A percentile compares a stretch with the other conserved stretches of the same genome.
These are phyloP conservation scores for Vitis rupestris DNA, from an alignment of 164 flowering plant species.

Conservation along the genomic window DNA sequence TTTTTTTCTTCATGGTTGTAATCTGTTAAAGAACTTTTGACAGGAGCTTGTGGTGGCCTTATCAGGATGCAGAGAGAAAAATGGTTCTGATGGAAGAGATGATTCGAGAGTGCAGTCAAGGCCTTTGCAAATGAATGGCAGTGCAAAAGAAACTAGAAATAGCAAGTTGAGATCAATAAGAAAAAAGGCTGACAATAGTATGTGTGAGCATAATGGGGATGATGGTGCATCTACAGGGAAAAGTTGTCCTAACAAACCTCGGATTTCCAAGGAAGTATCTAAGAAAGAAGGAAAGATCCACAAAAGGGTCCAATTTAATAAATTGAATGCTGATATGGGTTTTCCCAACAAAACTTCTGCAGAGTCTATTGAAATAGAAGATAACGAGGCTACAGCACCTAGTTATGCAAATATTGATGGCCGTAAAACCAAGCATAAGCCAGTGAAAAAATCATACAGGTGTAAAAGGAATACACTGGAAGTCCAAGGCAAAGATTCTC, in stretches of 20 bases:
- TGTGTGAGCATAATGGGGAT: background rate
- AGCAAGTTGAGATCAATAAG: slow-evolving; percentile 5
- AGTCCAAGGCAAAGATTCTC: background rate
- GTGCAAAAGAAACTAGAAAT: slow-evolving; percentile 14
- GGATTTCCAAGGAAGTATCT: background rate
- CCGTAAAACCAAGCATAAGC: slow-evolving; percentile 1
- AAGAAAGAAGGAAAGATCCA: slow-evolving; percentile 8
- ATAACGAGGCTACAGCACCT: background rate
- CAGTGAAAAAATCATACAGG: background rate
- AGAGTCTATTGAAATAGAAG: background rate
- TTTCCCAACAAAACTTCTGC: background rate
- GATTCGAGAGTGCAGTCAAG: slow-evolving; percentile 12
- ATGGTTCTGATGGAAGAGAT: slow-evolving; percentile 20
- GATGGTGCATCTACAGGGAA: background rate
- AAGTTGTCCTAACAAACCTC: slow-evolving; percentile 5
- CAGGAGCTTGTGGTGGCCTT: slow-evolving; percentile 22
- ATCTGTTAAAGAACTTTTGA: background rate
- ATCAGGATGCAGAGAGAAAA: slow-evolving; percentile 29
- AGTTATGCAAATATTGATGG: background rate
- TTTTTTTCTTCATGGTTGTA: background rate
- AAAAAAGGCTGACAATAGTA: background rate
- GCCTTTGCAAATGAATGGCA: slow-evolving; percentile 1
- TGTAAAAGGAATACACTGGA: background rate
- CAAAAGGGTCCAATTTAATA: background rate
- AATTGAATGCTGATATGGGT: background rate